phyloP scores from a whole-genome alignment of 306 rosid genomes.

The Fagus sylvatica region DNA sequence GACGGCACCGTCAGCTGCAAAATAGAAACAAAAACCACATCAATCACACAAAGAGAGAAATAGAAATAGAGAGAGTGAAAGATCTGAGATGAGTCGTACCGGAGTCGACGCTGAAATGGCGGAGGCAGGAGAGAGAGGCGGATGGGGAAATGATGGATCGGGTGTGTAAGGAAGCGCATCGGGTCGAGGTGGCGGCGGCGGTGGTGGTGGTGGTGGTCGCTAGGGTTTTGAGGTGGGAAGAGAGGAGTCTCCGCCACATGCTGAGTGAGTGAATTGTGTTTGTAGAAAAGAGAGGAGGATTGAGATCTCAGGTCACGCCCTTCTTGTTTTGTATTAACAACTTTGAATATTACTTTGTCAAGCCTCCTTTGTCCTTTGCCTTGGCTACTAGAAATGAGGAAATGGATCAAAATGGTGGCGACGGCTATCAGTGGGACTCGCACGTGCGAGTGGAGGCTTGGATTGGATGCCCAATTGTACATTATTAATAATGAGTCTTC shows the following conservation, averaged over 20 bases:
- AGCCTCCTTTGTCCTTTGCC: too few species aligned
- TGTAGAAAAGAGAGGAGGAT: too few species aligned
- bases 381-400: too few species aligned
- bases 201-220: conserved; percentile 7
- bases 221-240: conserved; percentile 70
- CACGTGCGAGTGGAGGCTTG: too few species aligned
- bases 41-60: not conserved
- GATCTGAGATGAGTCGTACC: conserved; percentile 31
- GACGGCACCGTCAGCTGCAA: conserved; percentile 32
- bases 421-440: too few species aligned
- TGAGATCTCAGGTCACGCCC: conserved; percentile 15
- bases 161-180: conserved; percentile 46
- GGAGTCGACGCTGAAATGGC: conserved; percentile 51
- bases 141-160: conserved; percentile 24
- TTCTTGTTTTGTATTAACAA: not conserved
- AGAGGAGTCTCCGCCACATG: conserved; percentile 74
- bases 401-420: too few species aligned
- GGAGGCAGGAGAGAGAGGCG: not conserved
- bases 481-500: too few species aligned
- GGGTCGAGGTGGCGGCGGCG: conserved; percentile 34
- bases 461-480: too few species aligned
- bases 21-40: conserved; percentile 3
- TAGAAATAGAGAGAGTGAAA: not conserved
- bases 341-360: not conserved
- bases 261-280: not conserved